Conservation (phyloP, 1,284 basidiomycete species). For the Wallemia ichthyophaga region DNA sequence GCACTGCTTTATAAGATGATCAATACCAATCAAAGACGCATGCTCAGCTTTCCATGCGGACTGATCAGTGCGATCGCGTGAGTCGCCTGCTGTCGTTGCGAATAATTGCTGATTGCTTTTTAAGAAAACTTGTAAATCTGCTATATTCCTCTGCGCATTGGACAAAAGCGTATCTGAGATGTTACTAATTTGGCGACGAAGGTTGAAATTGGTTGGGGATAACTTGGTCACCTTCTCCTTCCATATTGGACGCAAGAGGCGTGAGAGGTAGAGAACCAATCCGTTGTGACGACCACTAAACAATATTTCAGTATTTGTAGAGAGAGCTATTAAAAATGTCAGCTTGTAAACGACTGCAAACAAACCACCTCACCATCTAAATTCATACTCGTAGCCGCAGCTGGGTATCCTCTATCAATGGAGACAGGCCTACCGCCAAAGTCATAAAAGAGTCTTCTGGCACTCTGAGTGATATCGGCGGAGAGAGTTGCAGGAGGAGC, state of each 20-base stretch:
- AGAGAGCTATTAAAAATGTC: neutral
- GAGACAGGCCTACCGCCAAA: constrained; percentile 49
- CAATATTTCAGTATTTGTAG: constrained; percentile 31
- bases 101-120: constrained; percentile 43
- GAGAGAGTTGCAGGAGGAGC: constrained; percentile 25
- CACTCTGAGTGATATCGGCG: constrained; percentile 31
- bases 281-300: constrained; percentile 76
- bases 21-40: constrained; percentile 38
- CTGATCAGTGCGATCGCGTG: constrained; percentile 30
- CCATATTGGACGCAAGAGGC: constrained; percentile 66
- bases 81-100: constrained; percentile 32
- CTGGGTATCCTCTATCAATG: constrained; percentile 31
- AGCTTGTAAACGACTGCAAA: neutral
- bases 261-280: constrained; percentile 53
- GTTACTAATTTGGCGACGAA: constrained; percentile 18
- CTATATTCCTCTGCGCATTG: constrained; percentile 44
- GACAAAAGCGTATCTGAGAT: constrained; percentile 32
- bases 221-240: constrained; percentile 36
- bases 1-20: constrained; percentile 40
- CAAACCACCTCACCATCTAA: neutral
- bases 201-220: constrained; percentile 19
- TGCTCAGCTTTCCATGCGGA: constrained; percentile 70
- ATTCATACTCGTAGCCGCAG: constrained; percentile 21
- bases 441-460: constrained; percentile 53
- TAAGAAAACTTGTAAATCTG: constrained; percentile 40